Percentiles rank a stretch among this genome's conserved stretches.
These are phyloP conservation scores for Mrakia hoshinonis DNA, from an alignment of 768 basidiomycete genomes.

Conservation along the genomic window DNA sequence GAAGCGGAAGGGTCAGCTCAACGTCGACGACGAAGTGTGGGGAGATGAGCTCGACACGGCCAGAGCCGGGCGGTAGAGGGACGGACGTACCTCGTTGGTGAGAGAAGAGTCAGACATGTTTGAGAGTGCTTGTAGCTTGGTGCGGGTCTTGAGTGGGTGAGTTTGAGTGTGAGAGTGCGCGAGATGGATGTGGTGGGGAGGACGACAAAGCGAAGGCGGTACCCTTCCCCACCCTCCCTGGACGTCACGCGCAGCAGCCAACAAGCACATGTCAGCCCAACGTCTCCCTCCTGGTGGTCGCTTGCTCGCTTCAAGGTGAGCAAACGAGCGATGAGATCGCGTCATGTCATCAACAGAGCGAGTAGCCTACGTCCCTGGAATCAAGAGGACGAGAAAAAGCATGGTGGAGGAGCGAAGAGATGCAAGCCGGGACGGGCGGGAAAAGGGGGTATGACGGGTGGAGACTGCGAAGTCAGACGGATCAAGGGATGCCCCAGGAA, in stretches of 20 bases:
- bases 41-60: neutral
- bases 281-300: too few species aligned
- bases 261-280: too few species aligned
- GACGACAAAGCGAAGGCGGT: neutral
- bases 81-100: constrained; percentile 5
- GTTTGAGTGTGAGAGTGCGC: neutral
- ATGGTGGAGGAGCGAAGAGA: too few species aligned
- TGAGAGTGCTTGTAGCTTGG: too few species aligned
- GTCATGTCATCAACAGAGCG: neutral
- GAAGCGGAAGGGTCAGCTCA: neutral
- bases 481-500: too few species aligned
- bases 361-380: neutral
- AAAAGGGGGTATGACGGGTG: too few species aligned
- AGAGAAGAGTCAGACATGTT: constrained; percentile 12
- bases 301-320: too few species aligned
- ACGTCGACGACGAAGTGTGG: neutral
- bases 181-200: neutral
- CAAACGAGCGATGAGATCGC: neutral
- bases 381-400: neutral
- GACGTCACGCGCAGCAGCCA: too few species aligned
- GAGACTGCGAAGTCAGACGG: too few species aligned
- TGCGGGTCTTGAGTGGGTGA: neutral
- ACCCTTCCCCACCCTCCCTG: too few species aligned
- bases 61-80: neutral
- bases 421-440: neutral